Evolutionary conservation across 352 stramenopile genomes (phyloP).

Genomic region (Salisapilia sapeloensis): DNA sequence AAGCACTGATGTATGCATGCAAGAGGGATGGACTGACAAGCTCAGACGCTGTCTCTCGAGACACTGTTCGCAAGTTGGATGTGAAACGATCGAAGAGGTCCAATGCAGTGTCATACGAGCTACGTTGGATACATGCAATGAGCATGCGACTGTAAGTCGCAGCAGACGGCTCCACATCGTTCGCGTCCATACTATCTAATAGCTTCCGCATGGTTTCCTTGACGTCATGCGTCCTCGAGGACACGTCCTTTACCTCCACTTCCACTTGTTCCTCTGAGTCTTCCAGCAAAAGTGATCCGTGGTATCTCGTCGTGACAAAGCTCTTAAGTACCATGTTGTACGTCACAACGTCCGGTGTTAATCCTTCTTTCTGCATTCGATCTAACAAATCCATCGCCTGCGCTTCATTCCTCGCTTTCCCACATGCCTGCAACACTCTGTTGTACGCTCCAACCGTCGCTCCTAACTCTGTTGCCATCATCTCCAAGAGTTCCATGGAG

Average conservation of each 20-base stretch:
- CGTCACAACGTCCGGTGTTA: slow-evolving; percentile 18
- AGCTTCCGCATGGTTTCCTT: no score
- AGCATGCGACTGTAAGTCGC: no score
- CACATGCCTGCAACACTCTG: slow-evolving; percentile 35
- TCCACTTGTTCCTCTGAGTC: slow-evolving; percentile 1
- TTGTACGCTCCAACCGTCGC: slow-evolving; percentile 30
- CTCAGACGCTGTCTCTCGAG: no score
- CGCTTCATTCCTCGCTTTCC: slow-evolving; percentile 12
- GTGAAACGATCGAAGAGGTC: slow-evolving; percentile 4
- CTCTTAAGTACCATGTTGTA: slow-evolving; percentile 43
- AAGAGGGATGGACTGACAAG: no score
- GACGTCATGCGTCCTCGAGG: no score
- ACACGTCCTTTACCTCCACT: not conserved
- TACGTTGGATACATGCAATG: no score
- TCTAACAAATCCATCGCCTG: slow-evolving; percentile 20
- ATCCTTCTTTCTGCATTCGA: slow-evolving; percentile 11
- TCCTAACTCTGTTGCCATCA: slow-evolving; percentile 27
- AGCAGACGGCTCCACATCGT: no score
- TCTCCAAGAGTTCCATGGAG: slow-evolving; percentile 14
- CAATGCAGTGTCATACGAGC: slow-evolving; percentile 1
- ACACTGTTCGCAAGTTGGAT: no score
- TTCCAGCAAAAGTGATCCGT: no score
- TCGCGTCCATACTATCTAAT: no score
- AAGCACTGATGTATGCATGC: slow-evolving; percentile 25
- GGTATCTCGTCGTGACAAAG: no score